Evolutionary conservation across 2,329 filamentous ascomycete species (phyloP).

Genomic region (Bipolaris bicolor): DNA sequence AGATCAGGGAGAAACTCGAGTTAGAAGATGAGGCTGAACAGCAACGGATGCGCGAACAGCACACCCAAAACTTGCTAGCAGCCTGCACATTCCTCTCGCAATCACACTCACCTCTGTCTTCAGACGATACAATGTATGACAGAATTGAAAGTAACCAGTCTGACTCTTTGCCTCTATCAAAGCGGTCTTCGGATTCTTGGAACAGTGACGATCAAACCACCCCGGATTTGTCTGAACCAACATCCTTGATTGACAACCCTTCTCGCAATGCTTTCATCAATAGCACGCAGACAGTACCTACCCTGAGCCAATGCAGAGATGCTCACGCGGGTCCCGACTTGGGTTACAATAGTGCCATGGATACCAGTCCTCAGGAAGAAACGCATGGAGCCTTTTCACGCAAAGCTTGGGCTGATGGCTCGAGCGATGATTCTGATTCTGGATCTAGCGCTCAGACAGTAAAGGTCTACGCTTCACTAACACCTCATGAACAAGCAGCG

Average conservation of each 20-base stretch:
- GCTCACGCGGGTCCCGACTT: constrained; percentile 9
- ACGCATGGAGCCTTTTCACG: constrained; percentile 11
- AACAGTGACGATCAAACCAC: constrained; percentile 24
- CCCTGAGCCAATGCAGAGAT: constrained; percentile 30
- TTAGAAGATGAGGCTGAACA: constrained; percentile 40
- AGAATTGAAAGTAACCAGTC: constrained; percentile 20
- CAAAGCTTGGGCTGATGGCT: constrained; percentile 49
- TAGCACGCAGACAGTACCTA: constrained; percentile 51
- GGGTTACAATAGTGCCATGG: constrained; percentile 14
- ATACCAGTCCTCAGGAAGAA: constrained; percentile 25
- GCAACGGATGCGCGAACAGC: constrained; percentile 45
- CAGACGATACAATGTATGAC: constrained; percentile 26
- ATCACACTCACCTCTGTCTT: constrained; percentile 32
- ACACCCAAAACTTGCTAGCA: constrained; percentile 46
- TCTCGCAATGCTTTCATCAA: constrained; percentile 52
- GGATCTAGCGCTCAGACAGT: constrained; percentile 30
- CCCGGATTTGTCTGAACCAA: constrained; percentile 24
- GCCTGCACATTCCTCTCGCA: constrained; percentile 16
- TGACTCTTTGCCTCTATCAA: constrained; percentile 24
- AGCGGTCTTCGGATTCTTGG: constrained; percentile 29
- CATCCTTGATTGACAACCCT: constrained; percentile 30
- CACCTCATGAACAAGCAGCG: constrained; percentile 12
- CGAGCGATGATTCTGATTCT: constrained; percentile 42
- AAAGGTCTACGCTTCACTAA: constrained; percentile 24
- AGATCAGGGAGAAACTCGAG: constrained; percentile 25